Evolutionary conservation across 1,139 yeast species (phyloP).

Genomic region (Blastobotrys raffinosifermentans): DNA sequence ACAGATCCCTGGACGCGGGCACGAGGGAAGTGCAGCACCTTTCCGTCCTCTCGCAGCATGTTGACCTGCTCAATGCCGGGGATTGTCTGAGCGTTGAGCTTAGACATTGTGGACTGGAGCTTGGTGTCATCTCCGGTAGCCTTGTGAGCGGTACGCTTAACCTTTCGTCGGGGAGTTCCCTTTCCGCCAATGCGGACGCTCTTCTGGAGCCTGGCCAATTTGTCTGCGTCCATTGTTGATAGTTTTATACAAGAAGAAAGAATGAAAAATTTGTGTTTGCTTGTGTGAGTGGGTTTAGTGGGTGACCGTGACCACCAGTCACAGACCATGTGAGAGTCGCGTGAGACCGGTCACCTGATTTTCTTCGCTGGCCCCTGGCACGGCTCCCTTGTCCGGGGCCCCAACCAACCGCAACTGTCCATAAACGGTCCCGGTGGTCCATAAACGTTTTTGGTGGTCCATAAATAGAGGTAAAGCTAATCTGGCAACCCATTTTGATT

Average conservation of each 20-base stretch:
- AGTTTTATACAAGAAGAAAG: background rate
- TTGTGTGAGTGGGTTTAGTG: conserved; percentile 1
- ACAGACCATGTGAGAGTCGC: too few relatives aligned
- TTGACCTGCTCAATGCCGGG: conserved; percentile 94
- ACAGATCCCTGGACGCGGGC: conserved; percentile 93
- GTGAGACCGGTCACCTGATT: too few relatives aligned
- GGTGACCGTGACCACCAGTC: too few relatives aligned
- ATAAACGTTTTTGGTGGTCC: too few relatives aligned
- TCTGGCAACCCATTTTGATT: too few relatives aligned
- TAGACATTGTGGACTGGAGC: conserved; percentile 83
- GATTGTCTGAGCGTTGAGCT: conserved; percentile 83
- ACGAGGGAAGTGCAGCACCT: conserved; percentile 91
- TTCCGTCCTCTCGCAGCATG: conserved; percentile 95
- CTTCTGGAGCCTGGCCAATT: conserved; percentile 36
- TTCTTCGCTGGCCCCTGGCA: background rate
- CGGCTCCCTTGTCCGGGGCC: too few relatives aligned
- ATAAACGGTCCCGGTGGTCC: background rate
- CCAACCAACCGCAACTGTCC: too few relatives aligned
- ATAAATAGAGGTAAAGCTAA: too few relatives aligned
- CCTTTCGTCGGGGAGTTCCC: conserved; percentile 56
- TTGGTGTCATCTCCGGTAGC: conserved; percentile 84
- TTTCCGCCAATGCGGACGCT: conserved; percentile 42
- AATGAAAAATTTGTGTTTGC: background rate
- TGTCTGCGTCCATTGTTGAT: conserved; percentile 32
- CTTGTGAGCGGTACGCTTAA: conserved; percentile 63